A percentile compares a stretch with the other conserved stretches of the same genome.
phyloP scores from a whole-genome alignment of 2,329 filamentous ascomycete species.

The Epicoccum sorghinum region DNA sequence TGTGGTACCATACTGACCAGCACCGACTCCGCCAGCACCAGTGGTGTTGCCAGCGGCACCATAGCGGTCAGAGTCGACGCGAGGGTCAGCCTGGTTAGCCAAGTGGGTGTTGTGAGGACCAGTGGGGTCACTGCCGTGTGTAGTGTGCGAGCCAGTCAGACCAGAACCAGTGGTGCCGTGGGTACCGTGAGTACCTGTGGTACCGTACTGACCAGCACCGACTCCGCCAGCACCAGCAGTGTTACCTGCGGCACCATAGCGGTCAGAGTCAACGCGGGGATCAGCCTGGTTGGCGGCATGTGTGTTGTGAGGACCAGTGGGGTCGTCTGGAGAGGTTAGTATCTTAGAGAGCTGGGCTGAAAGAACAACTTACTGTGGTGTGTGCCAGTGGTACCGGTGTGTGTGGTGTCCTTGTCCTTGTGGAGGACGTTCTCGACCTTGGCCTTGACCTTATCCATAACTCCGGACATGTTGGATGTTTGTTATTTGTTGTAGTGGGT shows the following conservation, averaged over 20 bases:
- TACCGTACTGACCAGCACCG: conserved; percentile 29
- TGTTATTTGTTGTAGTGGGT: conserved; percentile 15
- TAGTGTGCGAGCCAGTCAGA: conserved; percentile 15
- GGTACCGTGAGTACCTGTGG: conserved; percentile 1
- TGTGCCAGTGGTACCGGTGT: conserved; percentile 16
- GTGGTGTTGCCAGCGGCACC: conserved; percentile 23
- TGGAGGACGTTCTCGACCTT: conserved; percentile 47
- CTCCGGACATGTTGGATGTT: conserved; percentile 31
- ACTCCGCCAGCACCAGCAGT: conserved; percentile 27
- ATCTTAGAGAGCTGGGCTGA: background rate
- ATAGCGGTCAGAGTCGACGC: conserved; percentile 32
- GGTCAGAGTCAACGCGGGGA: conserved; percentile 36
- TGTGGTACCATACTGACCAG: background rate
- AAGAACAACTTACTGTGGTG: conserved; percentile 22
- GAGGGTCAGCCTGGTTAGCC: conserved; percentile 28
- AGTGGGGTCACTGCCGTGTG: conserved; percentile 19
- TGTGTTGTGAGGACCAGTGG: conserved; percentile 39
- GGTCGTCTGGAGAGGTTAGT: conserved; percentile 28
- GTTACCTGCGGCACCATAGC: conserved; percentile 23
- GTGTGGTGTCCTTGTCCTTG: conserved; percentile 40
- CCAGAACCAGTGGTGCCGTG: conserved; percentile 14
- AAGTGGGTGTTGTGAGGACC: conserved; percentile 27
- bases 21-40: no score
- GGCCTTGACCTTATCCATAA: conserved; percentile 46
- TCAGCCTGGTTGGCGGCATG: conserved; percentile 39